Base-by-base conservation (phyloP, 2,329 filamentous ascomycete species). In the Teratosphaeria viscida region DNA sequence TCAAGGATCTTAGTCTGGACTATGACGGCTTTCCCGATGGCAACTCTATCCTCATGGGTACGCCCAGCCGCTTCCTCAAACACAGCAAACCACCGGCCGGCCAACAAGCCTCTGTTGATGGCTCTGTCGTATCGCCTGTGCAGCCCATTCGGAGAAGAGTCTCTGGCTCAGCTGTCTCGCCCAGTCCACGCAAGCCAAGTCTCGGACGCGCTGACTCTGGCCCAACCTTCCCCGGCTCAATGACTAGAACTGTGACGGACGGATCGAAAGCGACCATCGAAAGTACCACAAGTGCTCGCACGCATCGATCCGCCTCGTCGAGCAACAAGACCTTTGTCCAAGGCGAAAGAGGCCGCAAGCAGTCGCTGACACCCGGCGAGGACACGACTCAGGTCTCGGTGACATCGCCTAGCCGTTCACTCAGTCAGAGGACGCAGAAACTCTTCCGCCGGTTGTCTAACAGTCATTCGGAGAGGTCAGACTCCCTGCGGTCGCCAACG, bases 11-110 rank as follows among this genome's bases (percentile, higher is more conserved):
- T 57, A 61, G 58, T 27, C 39, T 61, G 27, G 63, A 68, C 49
- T 66, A 69, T 52, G 65, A 68, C 55, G 68, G 62, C 53, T 73
- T 69, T 60, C 71, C 71, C 2, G 68, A 71, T 58, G 71, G 71
- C 55, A 67, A 67, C 52, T 71, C 70, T 11, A 70, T 74, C 54
- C 56, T 66, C 16, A 65, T 63, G 58, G 72, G 71, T 39, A 74
- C 71, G 49, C 71, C 72, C 23, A 72, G 70, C 14, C 67, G 71
- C 27, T 72, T 74, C 57, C 63, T 72, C 37, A 67, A 67, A 52
- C 68, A 68, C 47, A 60, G 61, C n/a, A 63, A 60, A 53, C 63
- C 65, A 16, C 59, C 63, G 12, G 57, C 52, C n/a, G 37, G 14
- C 2, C 32, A 11, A 60, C 61, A 12, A 37, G 56, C 8, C 39